A percentile compares a stretch with the other conserved stretches of the same genome.
These are phyloP conservation scores for Neurospora sp. DNA, from an alignment of 495 filamentous ascomycete genomes.

Conservation along the genomic window DNA sequence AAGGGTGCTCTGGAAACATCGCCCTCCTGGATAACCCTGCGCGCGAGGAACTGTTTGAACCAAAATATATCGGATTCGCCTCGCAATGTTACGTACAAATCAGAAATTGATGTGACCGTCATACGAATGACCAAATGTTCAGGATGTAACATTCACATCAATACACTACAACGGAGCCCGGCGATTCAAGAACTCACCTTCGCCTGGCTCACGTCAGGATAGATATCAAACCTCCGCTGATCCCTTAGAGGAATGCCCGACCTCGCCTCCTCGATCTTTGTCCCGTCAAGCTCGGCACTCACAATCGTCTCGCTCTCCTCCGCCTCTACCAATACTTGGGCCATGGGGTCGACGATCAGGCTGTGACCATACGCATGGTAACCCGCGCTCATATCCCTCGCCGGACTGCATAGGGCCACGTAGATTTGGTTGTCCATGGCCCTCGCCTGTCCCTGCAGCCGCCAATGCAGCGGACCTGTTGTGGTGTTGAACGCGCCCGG, in stretches of 20 bases:
- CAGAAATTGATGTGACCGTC: background rate
- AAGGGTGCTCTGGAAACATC: background rate
- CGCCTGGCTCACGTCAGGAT: constrained; percentile 71
- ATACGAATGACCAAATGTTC: background rate
- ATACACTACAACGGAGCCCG: background rate
- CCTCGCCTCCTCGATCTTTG: constrained; percentile 64
- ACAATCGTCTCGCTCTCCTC: constrained; percentile 69
- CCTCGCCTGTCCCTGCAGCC: constrained; percentile 66
- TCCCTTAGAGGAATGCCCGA: constrained; percentile 73
- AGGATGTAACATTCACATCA: background rate
- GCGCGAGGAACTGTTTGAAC: background rate
- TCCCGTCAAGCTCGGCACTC: constrained; percentile 60
- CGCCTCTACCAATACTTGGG: constrained; percentile 61
- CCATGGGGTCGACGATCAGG: constrained; percentile 83
- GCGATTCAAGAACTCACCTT: constrained; percentile 20
- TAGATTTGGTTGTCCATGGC: constrained; percentile 94
- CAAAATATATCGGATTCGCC: background rate
- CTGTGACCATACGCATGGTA: constrained; percentile 94
- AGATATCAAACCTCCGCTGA: constrained; percentile 92
- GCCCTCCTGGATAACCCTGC: background rate
- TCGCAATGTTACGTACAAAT: background rate
- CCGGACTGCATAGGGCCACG: constrained; percentile 85
- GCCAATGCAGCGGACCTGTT: constrained; percentile 89
- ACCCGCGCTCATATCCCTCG: constrained; percentile 61
- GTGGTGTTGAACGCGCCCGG: constrained; percentile 94